Evolutionary conservation across 192 early-diverging fungal species (phyloP).

Genomic region (Rhizoclosmatium globosum): DNA sequence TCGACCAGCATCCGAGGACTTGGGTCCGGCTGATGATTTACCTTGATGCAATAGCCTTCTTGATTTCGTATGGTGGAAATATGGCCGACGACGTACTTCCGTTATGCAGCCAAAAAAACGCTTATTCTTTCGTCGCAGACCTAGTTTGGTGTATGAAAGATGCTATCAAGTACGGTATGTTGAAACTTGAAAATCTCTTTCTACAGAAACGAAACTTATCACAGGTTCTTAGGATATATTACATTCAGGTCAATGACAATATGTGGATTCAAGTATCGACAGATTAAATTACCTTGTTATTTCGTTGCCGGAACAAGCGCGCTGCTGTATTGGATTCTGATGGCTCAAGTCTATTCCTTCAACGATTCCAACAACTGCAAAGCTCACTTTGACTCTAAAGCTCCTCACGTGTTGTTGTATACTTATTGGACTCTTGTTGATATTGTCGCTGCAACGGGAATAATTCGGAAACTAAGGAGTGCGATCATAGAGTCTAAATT

Average conservation of each 20-base stretch:
- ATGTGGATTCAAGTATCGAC: neutral
- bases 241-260: neutral
- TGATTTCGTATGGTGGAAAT: neutral
- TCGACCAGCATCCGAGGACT: neutral
- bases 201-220: no score
- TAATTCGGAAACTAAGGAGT: neutral
- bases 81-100: neutral
- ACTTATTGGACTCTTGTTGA: conserved; percentile 11
- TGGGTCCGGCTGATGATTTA: conserved; percentile 28
- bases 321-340: conserved; percentile 12
- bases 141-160: conserved; percentile 21
- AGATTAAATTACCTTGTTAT: neutral
- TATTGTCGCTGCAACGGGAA: neutral
- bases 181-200: neutral
- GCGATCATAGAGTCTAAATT: neutral
- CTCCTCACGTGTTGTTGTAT: neutral
- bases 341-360: conserved; percentile 11
- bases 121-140: conserved; percentile 1
- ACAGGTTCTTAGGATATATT: no score
- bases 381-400: conserved; percentile 7
- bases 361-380: neutral
- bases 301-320: neutral
- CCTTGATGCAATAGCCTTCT: neutral
- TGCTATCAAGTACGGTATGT: conserved; percentile 12
- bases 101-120: conserved; percentile 16